phyloP scores from a whole-genome alignment of 257 asterid species.

The Solanum verrucosum region DNA sequence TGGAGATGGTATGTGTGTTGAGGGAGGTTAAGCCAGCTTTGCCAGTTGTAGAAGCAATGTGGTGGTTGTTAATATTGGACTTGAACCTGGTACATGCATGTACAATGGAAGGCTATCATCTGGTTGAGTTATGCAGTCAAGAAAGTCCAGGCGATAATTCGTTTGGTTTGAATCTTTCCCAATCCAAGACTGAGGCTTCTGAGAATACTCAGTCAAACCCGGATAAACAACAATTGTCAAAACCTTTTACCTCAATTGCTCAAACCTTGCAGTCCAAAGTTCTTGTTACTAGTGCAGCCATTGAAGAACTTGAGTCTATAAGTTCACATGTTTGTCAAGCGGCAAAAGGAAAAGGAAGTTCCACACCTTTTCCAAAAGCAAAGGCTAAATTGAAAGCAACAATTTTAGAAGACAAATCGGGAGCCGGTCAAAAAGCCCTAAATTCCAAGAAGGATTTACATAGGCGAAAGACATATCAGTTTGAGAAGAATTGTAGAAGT shows the following conservation, averaged over 20 bases:
- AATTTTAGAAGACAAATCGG: slow-evolving; percentile 31
- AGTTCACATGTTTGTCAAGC: slow-evolving; percentile 5
- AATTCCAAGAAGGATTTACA: slow-evolving; percentile 47
- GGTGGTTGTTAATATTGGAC: slow-evolving; percentile 64
- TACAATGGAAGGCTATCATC: slow-evolving; percentile 19
- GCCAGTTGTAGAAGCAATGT: slow-evolving; percentile 61
- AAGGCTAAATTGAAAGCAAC: slow-evolving; percentile 22
- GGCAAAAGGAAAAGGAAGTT: slow-evolving; percentile 17
- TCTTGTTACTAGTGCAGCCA: slow-evolving; percentile 10
- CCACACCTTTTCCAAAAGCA: slow-evolving; percentile 23
- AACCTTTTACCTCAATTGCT: neutral
- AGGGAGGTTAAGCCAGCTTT: slow-evolving; percentile 53
- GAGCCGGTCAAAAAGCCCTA: slow-evolving; percentile 25
- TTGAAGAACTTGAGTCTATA: slow-evolving; percentile 10
- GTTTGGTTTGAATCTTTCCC: neutral
- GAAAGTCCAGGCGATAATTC: slow-evolving; percentile 18
- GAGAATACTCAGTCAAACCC: slow-evolving; percentile 15
- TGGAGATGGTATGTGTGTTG: slow-evolving; percentile 73
- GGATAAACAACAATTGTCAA: slow-evolving; percentile 8
- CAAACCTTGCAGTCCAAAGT: slow-evolving; percentile 19
- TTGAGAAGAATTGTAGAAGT: slow-evolving; percentile 56
- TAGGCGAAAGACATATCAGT: slow-evolving; percentile 52
- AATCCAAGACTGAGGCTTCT: slow-evolving; percentile 14
- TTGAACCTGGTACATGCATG: slow-evolving; percentile 62
- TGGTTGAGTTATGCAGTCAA: slow-evolving; percentile 13